These are phyloP conservation scores for Wickerhamiella slavikovae DNA, from an alignment of 805 yeast genomes.

Conservation along the genomic window DNA sequence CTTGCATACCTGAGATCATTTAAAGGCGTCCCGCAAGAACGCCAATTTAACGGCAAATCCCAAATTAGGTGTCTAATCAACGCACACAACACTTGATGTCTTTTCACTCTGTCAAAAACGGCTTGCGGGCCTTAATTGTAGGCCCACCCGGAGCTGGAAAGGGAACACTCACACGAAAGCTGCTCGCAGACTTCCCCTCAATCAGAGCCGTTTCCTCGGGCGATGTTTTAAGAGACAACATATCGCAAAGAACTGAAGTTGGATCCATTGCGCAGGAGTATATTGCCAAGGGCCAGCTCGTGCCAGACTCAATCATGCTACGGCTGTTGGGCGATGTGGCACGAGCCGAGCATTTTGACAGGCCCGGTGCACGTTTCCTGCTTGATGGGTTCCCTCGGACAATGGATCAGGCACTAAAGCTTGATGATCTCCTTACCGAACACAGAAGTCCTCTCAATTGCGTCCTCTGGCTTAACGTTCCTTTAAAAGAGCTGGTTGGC, in stretches of 20 bases:
- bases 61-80: too few species aligned
- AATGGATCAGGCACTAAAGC: constrained; percentile 39
- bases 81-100: too few species aligned
- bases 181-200: constrained; percentile 31
- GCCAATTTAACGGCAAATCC: too few species aligned
- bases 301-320: constrained; percentile 58
- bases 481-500: constrained; percentile 59
- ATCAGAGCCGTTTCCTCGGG: constrained; percentile 61
- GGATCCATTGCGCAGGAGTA: constrained; percentile 28
- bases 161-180: constrained; percentile 64
- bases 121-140: constrained; percentile 37
- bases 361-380: constrained; percentile 35
- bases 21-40: too few species aligned
- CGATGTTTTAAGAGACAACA: constrained; percentile 55
- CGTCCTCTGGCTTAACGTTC: constrained; percentile 76
- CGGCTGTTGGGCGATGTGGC: constrained; percentile 34
- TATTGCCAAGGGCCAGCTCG: constrained; percentile 42
- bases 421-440: constrained; percentile 25
- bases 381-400: constrained; percentile 91
- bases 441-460: constrained; percentile 32
- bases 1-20: too few species aligned
- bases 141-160: constrained; percentile 97
- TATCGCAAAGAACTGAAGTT: constrained; percentile 29
- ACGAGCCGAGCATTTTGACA: constrained; percentile 23
- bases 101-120: too few species aligned